These are phyloP conservation scores for Sporothrix brasiliensis DNA, from an alignment of 2,329 filamentous ascomycete genomes.

Conservation along the genomic window DNA sequence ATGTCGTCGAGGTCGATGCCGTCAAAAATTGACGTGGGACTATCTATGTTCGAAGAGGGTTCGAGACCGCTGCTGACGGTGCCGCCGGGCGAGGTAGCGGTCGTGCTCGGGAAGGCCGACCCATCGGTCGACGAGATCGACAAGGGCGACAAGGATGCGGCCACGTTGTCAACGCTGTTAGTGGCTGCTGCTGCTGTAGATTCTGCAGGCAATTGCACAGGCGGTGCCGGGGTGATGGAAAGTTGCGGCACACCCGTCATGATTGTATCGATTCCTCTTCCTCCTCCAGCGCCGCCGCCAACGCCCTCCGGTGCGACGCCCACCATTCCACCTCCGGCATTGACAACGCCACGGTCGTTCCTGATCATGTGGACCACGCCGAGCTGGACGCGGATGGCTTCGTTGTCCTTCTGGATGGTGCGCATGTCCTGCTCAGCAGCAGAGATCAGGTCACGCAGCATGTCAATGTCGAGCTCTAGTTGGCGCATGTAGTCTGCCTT, in stretches of 20 bases:
- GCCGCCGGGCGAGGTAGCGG: not conserved
- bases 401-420: constrained; percentile 49
- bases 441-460: constrained; percentile 53
- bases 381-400: constrained; percentile 47
- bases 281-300: constrained; percentile 3
- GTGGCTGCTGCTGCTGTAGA: not conserved
- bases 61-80: constrained; percentile 20
- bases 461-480: constrained; percentile 55
- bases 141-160: constrained; percentile 13
- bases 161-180: constrained; percentile 17
- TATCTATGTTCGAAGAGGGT: not conserved
- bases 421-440: constrained; percentile 47
- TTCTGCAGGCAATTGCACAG: not conserved
- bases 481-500: constrained; percentile 59
- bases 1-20: constrained; percentile 46
- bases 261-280: not conserved
- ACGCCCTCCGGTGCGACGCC: constrained; percentile 27
- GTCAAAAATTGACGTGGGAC: constrained; percentile 39
- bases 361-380: constrained; percentile 26
- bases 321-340: constrained; percentile 26
- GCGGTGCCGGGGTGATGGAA: constrained; percentile 21
- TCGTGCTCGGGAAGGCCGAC: not conserved
- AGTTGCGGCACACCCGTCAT: constrained; percentile 20
- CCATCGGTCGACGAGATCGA: constrained; percentile 11
- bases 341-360: not conserved